phyloP scores from a whole-genome alignment of 805 yeast genomes.

The Metschnikowia sp. region DNA sequence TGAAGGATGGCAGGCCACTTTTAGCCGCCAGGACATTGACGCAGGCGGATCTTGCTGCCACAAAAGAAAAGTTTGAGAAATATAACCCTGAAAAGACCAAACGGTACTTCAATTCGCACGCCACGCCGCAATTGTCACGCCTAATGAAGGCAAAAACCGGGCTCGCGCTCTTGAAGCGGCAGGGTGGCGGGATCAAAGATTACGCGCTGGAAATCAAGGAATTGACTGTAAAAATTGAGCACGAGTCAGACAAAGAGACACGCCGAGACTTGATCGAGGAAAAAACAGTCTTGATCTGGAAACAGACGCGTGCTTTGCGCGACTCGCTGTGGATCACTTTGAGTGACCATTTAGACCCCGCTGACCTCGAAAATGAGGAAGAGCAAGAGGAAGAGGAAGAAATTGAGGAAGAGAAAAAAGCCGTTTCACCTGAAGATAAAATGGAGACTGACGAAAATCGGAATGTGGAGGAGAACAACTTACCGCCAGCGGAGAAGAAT shows the following conservation, averaged over 20 bases:
- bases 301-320: slow-evolving; percentile 20
- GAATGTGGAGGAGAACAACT: background rate
- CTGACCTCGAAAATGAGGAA: slow-evolving; percentile 8
- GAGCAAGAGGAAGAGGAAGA: slow-evolving; percentile 2
- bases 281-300: slow-evolving; percentile 33
- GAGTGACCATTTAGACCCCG: background rate
- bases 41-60: slow-evolving; percentile 20
- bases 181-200: background rate
- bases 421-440: background rate
- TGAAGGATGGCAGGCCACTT: slow-evolving; percentile 26
- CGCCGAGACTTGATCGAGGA: slow-evolving; percentile 21
- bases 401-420: slow-evolving; percentile 1
- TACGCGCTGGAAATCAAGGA: slow-evolving; percentile 4
- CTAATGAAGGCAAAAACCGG: slow-evolving; percentile 37
- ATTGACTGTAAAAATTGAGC: slow-evolving; percentile 13
- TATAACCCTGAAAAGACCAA: slow-evolving; percentile 31
- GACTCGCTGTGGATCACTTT: slow-evolving; percentile 10
- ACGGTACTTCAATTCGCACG: slow-evolving; percentile 39
- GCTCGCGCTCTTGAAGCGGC: slow-evolving; percentile 19
- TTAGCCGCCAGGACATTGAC: slow-evolving; percentile 22
- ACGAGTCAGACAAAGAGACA: slow-evolving; percentile 4
- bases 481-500: background rate
- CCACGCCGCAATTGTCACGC: slow-evolving; percentile 41
- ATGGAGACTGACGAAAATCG: slow-evolving; percentile 1
- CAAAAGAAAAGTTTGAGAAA: slow-evolving; percentile 17